phyloP scores from a whole-genome alignment of 2,329 filamentous ascomycete genomes.

The Epichloe brachyelytri region DNA sequence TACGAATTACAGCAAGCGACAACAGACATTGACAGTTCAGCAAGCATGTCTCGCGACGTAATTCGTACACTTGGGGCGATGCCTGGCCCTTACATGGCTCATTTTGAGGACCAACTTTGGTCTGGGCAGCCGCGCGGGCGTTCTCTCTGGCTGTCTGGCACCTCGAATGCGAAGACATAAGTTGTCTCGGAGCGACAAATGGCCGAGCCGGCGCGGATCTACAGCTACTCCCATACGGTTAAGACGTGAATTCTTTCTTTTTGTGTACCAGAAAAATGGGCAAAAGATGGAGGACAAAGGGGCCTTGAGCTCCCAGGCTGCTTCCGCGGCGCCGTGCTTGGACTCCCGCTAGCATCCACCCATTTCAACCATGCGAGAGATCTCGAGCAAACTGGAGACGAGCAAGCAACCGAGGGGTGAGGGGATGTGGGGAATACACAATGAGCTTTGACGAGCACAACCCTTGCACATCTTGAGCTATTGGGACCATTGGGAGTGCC shows the following conservation, averaged over 20 bases:
- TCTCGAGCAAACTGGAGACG: not conserved
- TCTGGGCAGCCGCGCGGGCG: too few species aligned
- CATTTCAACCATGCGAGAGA: constrained; percentile 1
- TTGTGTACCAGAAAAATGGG: not conserved
- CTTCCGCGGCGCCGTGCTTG: constrained; percentile 13
- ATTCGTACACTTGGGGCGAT: not conserved
- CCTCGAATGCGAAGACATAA: not conserved
- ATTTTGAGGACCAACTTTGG: not conserved
- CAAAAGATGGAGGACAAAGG: not conserved
- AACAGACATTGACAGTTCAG: not conserved
- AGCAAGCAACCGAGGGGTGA: not conserved
- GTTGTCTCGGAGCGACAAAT: constrained; percentile 1
- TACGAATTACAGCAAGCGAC: not conserved
- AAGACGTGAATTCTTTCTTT: not conserved
- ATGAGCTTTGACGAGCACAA: constrained; percentile 3
- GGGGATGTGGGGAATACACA: not conserved
- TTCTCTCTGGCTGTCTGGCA: not conserved
- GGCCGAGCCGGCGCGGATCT: constrained; percentile 3
- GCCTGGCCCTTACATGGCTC: not conserved
- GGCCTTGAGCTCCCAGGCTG: constrained; percentile 6
- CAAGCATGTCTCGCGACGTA: not conserved
- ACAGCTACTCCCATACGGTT: constrained; percentile 4
- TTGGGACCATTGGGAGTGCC: not conserved
- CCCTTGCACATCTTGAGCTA: not conserved
- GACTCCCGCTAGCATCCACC: constrained; percentile 12